phyloP scores from a whole-genome alignment of 495 filamentous ascomycete species.

The Aspergillus biplanus region DNA sequence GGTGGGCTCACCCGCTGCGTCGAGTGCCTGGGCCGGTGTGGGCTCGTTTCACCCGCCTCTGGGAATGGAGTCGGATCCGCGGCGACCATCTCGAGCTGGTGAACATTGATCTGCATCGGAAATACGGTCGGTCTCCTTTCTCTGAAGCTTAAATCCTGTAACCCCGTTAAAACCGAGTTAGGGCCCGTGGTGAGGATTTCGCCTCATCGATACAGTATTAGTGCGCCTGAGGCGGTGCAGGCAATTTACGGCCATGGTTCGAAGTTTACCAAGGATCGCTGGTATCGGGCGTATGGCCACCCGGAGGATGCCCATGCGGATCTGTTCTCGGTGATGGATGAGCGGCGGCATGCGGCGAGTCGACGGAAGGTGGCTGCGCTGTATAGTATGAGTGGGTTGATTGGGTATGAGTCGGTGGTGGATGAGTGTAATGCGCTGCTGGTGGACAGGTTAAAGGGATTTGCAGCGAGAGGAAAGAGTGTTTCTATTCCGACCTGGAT shows the following conservation, averaged over 20 bases:
- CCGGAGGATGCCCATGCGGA: slow-evolving; percentile 3
- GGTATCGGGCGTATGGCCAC: slow-evolving; percentile 3
- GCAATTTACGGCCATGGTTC: slow-evolving; percentile 75
- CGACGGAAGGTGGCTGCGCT: slow-evolving; percentile 55
- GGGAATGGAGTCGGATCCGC: slow-evolving; percentile 10
- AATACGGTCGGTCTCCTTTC: slow-evolving; percentile 16
- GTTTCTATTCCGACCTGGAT: slow-evolving; percentile 59
- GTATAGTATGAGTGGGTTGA: slow-evolving; percentile 49
- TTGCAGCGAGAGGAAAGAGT: slow-evolving; percentile 55
- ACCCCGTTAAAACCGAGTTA: neutral
- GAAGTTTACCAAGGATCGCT: slow-evolving; percentile 65
- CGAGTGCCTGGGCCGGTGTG: neutral
- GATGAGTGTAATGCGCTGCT: slow-evolving; percentile 49
- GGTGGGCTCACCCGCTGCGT: neutral
- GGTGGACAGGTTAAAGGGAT: slow-evolving; percentile 33
- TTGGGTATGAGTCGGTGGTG: slow-evolving; percentile 48
- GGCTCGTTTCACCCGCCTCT: slow-evolving; percentile 19
- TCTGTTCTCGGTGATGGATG: slow-evolving; percentile 71
- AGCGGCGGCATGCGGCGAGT: slow-evolving; percentile 67
- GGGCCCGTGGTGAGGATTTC: slow-evolving; percentile 67
- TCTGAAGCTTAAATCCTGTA: neutral
- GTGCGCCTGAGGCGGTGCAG: slow-evolving; percentile 65
- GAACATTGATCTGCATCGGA: slow-evolving; percentile 13
- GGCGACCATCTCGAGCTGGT: slow-evolving; percentile 10
- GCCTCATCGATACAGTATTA: slow-evolving; percentile 64